Percentiles rank a stretch among this genome's conserved stretches.
Evolutionary conservation across 2,329 filamentous ascomycete species (phyloP).

Genomic region (Thermothelomyces thermophilus): DNA sequence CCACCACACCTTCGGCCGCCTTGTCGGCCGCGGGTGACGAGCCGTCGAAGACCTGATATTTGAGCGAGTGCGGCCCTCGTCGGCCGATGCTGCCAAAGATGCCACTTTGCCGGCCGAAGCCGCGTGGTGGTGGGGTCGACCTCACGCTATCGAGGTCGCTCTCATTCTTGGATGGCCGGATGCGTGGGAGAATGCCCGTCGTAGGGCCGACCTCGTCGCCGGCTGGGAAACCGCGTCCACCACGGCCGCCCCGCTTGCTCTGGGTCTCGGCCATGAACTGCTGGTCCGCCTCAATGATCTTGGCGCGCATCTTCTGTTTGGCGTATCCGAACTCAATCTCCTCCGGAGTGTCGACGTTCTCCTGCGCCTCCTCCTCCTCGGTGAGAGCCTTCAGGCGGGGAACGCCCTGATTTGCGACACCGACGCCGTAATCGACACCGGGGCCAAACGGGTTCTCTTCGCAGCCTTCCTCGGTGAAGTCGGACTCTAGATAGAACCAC

Average conservation of each 20-base stretch:
- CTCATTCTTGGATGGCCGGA: slow-evolving; percentile 56
- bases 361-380: slow-evolving; percentile 55
- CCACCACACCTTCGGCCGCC: slow-evolving; percentile 48
- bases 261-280: slow-evolving; percentile 58
- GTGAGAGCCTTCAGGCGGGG: slow-evolving; percentile 61
- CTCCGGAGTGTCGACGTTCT: slow-evolving; percentile 68
- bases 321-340: slow-evolving; percentile 64
- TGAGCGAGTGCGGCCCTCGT: slow-evolving; percentile 44
- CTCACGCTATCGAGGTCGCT: slow-evolving; percentile 48
- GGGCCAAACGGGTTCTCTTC: slow-evolving; percentile 84
- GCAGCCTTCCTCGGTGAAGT: slow-evolving; percentile 83
- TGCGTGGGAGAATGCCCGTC: slow-evolving; percentile 53
- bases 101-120: slow-evolving; percentile 30
- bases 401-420: slow-evolving; percentile 62
- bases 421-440: slow-evolving; percentile 58
- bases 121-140: slow-evolving; percentile 45
- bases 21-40: slow-evolving; percentile 52
- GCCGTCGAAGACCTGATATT: slow-evolving; percentile 54
- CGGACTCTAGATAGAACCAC: slow-evolving; percentile 98
- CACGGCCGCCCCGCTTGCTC: slow-evolving; percentile 46
- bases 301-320: slow-evolving; percentile 67
- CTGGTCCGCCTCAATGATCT: slow-evolving; percentile 70
- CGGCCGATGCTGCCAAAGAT: slow-evolving; percentile 33
- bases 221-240: slow-evolving; percentile 27
- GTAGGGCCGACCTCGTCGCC: slow-evolving; percentile 47